Evolutionary conservation across 371 early-diverging fungal species (phyloP).

Genomic region (Apophysomyces variabilis): DNA sequence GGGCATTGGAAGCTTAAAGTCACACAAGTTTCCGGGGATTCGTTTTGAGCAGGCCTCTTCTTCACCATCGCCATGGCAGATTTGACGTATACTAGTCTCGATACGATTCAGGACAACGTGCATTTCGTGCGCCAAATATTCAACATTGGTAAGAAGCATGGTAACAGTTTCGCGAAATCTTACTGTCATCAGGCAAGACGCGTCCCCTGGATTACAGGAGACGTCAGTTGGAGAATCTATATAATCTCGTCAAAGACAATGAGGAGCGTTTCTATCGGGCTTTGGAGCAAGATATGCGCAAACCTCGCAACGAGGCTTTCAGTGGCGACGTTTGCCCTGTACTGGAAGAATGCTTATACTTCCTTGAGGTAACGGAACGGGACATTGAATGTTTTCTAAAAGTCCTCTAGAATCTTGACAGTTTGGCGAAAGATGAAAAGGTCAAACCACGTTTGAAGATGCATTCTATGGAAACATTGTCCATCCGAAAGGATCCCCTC

Average conservation of each 20-base stretch:
- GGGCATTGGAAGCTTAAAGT: too few relatives aligned
- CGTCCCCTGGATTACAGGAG: slow-evolving; percentile 64
- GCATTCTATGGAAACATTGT: slow-evolving; percentile 44
- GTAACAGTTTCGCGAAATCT: background rate
- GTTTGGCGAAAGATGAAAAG: slow-evolving; percentile 58
- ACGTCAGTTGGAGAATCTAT: slow-evolving; percentile 70
- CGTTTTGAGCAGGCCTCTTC: background rate
- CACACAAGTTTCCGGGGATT: background rate
- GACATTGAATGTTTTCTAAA: background rate
- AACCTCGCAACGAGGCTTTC: slow-evolving; percentile 58
- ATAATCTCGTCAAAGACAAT: slow-evolving; percentile 69
- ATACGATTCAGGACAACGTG: slow-evolving; percentile 45
- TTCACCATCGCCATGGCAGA: background rate
- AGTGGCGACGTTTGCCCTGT: slow-evolving; percentile 69
- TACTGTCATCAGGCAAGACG: slow-evolving; percentile 39
- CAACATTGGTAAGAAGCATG: slow-evolving; percentile 30
- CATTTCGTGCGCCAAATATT: slow-evolving; percentile 39
- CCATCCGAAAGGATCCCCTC: slow-evolving; percentile 75
- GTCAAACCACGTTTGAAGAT: slow-evolving; percentile 36
- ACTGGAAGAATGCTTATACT: slow-evolving; percentile 57
- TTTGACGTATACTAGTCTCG: slow-evolving; percentile 37
- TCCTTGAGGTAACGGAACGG: slow-evolving; percentile 34
- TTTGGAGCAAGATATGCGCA: slow-evolving; percentile 67
- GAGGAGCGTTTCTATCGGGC: slow-evolving; percentile 64
- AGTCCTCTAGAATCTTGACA: slow-evolving; percentile 58